These are phyloP conservation scores for Solanum lignicaule DNA, from an alignment of 257 asterid species.

Conservation along the genomic window DNA sequence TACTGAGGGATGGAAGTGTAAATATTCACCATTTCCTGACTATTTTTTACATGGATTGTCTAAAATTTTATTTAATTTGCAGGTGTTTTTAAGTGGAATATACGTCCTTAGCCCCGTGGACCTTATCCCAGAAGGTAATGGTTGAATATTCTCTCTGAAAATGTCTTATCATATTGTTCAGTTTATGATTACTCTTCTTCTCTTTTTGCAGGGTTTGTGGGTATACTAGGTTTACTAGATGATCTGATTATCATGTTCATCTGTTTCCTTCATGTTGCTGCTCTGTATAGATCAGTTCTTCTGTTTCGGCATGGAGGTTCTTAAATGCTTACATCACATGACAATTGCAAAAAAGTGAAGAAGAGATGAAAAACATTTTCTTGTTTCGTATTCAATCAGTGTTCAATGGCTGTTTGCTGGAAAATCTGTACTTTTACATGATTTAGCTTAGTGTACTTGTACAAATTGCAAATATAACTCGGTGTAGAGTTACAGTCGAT, in stretches of 20 bases:
- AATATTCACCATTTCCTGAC: not conserved
- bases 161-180: not conserved
- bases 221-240: conserved; percentile 75
- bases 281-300: conserved; percentile 87
- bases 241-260: conserved; percentile 60
- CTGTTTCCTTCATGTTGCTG: conserved; percentile 81
- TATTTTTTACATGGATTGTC: not conserved
- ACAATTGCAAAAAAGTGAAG: not conserved
- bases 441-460: not conserved
- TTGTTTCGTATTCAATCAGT: not conserved
- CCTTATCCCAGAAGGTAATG: conserved; percentile 42
- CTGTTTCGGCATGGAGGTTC: conserved; percentile 70
- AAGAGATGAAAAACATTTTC: not conserved
- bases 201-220: conserved; percentile 41
- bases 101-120: conserved; percentile 44
- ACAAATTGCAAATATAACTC: not conserved
- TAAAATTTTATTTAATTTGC: conserved; percentile 5
- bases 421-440: not conserved
- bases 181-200: not conserved
- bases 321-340: not conserved
- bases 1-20: not conserved
- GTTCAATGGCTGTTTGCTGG: not conserved
- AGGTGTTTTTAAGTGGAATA: conserved; percentile 23
- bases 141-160: not conserved
- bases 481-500: not conserved